Conservation (phyloP, 768 basidiomycete genomes). For the Steccherinum ochraceum region DNA sequence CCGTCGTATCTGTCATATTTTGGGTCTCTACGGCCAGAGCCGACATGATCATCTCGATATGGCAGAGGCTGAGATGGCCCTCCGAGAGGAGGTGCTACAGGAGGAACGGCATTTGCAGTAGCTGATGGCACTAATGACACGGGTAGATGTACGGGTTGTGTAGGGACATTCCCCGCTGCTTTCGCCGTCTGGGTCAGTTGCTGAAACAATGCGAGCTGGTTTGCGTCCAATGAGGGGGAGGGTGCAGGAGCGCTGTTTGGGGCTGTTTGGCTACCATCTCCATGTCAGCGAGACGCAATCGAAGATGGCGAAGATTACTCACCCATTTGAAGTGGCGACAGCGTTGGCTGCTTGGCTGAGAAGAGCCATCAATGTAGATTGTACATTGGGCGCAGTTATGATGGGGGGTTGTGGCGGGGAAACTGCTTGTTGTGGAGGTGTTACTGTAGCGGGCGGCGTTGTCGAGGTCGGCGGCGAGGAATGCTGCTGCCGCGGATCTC, state of each 20-base stretch:
- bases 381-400: constrained; percentile 34
- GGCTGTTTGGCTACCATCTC: constrained; percentile 49
- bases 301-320: constrained; percentile 18
- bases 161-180: constrained; percentile 20
- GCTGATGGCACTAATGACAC: constrained; percentile 24
- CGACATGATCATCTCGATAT: constrained; percentile 39
- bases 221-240: constrained; percentile 35
- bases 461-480: constrained; percentile 9
- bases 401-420: neutral
- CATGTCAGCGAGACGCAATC: constrained; percentile 6
- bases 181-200: constrained; percentile 64
- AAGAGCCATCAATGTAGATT: constrained; percentile 63
- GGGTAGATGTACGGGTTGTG: constrained; percentile 22
- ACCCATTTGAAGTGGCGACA: constrained; percentile 31
- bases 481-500: constrained; percentile 14
- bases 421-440: neutral
- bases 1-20: constrained; percentile 38
- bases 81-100: constrained; percentile 23
- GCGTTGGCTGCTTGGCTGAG: constrained; percentile 60
- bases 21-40: constrained; percentile 26
- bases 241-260: constrained; percentile 42
- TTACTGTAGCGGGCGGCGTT: constrained; percentile 24
- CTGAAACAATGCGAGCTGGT: constrained; percentile 68
- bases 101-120: constrained; percentile 20
- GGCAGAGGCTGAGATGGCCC: constrained; percentile 21